A percentile compares a stretch with the other conserved stretches of the same genome.
Conservation (phyloP, 139 green algal species). For the Ettlia oleoabundans region DNA sequence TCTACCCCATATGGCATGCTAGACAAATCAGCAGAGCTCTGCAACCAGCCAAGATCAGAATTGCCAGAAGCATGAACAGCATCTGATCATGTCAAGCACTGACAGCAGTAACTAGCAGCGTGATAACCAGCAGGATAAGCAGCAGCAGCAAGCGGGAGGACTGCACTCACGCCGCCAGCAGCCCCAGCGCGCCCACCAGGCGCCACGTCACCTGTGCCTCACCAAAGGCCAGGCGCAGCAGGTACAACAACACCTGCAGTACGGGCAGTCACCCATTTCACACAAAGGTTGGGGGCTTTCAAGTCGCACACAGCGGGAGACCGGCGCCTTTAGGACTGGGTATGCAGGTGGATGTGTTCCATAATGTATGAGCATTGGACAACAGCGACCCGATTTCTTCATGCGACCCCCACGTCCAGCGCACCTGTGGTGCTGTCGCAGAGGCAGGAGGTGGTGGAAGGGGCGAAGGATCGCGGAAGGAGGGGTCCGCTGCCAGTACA, state of each 20-base stretch:
- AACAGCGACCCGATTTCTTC: no score
- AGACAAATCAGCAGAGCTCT: no score
- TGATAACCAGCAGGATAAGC: neutral
- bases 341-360: no score
- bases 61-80: neutral
- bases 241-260: conserved; percentile 74
- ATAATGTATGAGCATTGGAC: neutral
- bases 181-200: conserved; percentile 63
- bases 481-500: neutral
- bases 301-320: no score
- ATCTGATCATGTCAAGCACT: neutral
- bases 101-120: neutral
- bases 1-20: no score
- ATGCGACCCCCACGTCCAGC: neutral
- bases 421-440: conserved; percentile 9
- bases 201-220: conserved; percentile 78
- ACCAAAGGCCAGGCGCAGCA: conserved; percentile 70
- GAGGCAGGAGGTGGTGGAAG: neutral
- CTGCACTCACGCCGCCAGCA: conserved; percentile 71
- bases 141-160: neutral
- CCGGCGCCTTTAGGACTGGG: no score
- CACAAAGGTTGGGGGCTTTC: no score
- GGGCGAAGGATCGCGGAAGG: neutral
- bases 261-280: neutral
- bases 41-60: no score